Evolutionary conservation across 805 yeast species (phyloP).

Genomic region (Suhomyces prunicola): DNA sequence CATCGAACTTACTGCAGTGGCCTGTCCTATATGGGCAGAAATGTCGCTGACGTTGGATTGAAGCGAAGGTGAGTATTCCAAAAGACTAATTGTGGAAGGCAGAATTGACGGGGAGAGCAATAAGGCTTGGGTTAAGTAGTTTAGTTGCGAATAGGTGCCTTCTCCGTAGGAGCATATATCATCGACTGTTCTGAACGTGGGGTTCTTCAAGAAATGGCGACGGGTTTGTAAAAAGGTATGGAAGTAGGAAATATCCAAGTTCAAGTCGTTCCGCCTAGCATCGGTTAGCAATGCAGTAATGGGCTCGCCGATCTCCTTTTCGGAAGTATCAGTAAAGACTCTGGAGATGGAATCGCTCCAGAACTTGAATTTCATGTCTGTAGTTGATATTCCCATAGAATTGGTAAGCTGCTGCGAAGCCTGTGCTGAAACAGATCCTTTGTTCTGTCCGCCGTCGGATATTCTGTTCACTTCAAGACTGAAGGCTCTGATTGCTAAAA

Average conservation of each 20-base stretch:
- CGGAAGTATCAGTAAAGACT: constrained; percentile 34
- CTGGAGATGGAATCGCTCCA: constrained; percentile 65
- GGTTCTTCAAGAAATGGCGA: constrained; percentile 47
- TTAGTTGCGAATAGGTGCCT: constrained; percentile 71
- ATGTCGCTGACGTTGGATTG: constrained; percentile 52
- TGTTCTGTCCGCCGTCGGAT: constrained; percentile 24
- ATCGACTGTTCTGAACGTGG: constrained; percentile 47
- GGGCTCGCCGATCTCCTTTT: constrained; percentile 55
- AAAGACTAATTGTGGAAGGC: constrained; percentile 49
- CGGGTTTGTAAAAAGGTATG: constrained; percentile 60
- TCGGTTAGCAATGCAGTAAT: constrained; percentile 57
- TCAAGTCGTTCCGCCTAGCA: constrained; percentile 46
- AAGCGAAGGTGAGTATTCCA: constrained; percentile 45
- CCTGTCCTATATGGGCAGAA: constrained; percentile 81
- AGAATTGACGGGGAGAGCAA: constrained; percentile 55
- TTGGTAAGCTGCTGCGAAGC: constrained; percentile 29
- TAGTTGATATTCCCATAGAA: constrained; percentile 38
- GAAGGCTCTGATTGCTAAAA: constrained; percentile 62
- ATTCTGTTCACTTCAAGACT: constrained; percentile 61
- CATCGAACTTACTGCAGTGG: constrained; percentile 65
- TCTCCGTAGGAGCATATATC: constrained; percentile 76
- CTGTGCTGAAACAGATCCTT: constrained; percentile 22
- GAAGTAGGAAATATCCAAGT: constrained; percentile 53
- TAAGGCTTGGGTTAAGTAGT: constrained; percentile 61
- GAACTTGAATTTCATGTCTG: constrained; percentile 61